phyloP scores from a whole-genome alignment of 2,329 filamentous ascomycete genomes.

The Macroventuria anomochaeta region DNA sequence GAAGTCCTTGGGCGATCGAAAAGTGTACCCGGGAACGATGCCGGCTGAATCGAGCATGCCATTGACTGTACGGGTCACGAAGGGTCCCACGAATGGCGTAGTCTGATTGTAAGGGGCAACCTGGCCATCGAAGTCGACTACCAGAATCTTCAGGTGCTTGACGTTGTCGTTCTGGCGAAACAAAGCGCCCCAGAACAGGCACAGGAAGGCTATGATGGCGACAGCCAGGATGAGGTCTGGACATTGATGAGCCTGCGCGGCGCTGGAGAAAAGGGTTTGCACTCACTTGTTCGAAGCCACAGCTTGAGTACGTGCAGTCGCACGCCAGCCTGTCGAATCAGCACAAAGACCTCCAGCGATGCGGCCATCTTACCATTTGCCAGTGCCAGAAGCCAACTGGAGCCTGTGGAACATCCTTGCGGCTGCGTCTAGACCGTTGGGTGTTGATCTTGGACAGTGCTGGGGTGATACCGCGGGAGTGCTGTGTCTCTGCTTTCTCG shows the following conservation, averaged over 20 bases:
- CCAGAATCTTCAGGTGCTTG: conserved; percentile 57
- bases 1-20: conserved; percentile 59
- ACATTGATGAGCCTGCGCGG: neutral
- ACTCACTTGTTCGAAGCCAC: conserved; percentile 37
- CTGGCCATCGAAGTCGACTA: conserved; percentile 68
- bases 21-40: conserved; percentile 57
- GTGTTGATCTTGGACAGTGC: conserved; percentile 18
- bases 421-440: conserved; percentile 29
- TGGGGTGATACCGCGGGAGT: conserved; percentile 9
- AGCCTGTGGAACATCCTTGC: conserved; percentile 16
- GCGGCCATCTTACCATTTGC: conserved; percentile 27
- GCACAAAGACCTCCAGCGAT: neutral
- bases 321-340: conserved; percentile 29
- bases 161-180: conserved; percentile 32
- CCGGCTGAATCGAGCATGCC: conserved; percentile 46
- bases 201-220: conserved; percentile 33
- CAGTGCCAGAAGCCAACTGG: conserved; percentile 41
- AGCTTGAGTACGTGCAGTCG: conserved; percentile 39
- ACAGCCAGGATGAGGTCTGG: conserved; percentile 29
- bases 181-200: conserved; percentile 41
- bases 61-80: conserved; percentile 56
- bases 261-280: fast-evolving
- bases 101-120: conserved; percentile 54
- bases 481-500: conserved; percentile 33
- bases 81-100: conserved; percentile 61